phyloP scores from a whole-genome alignment of 2,329 filamentous ascomycete genomes.

The Aspergillus intermedius region DNA sequence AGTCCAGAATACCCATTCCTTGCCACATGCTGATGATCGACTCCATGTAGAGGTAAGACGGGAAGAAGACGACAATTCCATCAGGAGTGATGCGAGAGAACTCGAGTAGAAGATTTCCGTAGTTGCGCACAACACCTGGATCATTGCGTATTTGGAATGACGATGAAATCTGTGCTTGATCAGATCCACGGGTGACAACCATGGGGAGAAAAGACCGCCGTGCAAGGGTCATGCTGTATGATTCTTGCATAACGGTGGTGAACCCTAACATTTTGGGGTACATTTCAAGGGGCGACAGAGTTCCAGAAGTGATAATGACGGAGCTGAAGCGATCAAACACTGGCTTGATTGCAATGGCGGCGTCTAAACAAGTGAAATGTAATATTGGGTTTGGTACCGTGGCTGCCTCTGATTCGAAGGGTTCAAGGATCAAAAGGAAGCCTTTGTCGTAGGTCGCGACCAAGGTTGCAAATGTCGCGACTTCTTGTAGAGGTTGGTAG shows the following conservation, averaged over 20 bases:
- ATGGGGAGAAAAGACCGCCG: constrained; percentile 93
- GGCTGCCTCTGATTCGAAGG: constrained; percentile 89
- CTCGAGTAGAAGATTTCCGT: constrained; percentile 85
- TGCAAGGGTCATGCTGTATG: constrained; percentile 93
- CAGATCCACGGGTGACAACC: constrained; percentile 92
- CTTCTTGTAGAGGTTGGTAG: constrained; percentile 92
- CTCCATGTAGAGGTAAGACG: constrained; percentile 98
- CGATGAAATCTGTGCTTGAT: constrained; percentile 87
- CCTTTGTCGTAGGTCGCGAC: constrained; percentile 96
- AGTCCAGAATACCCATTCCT: constrained; percentile 93
- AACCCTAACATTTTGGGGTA: constrained; percentile 99
- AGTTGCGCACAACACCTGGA: constrained; percentile 93
- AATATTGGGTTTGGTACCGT: constrained; percentile 95
- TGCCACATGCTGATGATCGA: constrained; percentile 99
- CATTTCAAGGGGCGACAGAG: constrained; percentile 95
- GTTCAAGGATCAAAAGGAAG: constrained; percentile 92
- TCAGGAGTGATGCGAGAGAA: constrained; percentile 95
- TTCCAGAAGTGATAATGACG: constrained; percentile 96
- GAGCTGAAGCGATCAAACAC: constrained; percentile 97
- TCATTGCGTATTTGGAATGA: constrained; percentile 95
- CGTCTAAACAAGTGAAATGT: constrained; percentile 93
- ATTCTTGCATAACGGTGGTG: constrained; percentile 86
- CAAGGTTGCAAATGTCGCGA: constrained; percentile 92
- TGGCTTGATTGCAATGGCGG: constrained; percentile 94
- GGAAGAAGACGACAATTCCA: constrained; percentile 98